Conservation (phyloP, 768 basidiomycete species). For the Lanmaoa rubissima region DNA sequence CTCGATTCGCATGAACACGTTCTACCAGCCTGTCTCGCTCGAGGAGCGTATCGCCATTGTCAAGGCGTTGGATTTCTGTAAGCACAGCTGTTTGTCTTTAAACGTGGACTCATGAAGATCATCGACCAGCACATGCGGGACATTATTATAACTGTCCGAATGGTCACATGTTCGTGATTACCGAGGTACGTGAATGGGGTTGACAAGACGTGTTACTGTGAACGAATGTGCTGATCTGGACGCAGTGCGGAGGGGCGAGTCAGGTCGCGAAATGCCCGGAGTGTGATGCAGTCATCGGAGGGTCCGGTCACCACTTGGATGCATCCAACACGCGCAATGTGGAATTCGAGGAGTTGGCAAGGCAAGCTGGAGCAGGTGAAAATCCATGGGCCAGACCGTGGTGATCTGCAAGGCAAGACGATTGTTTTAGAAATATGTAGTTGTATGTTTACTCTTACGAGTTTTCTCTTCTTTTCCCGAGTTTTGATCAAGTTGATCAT, state of each 20-base stretch:
- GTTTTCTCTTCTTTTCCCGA: too few species aligned
- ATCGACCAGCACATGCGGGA: slow-evolving; percentile 35
- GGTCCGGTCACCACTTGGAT: slow-evolving; percentile 40
- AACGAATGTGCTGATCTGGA: background rate
- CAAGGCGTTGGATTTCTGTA: slow-evolving; percentile 50
- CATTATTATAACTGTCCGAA: slow-evolving; percentile 55
- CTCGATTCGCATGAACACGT: slow-evolving; percentile 40
- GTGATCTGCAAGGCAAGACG: background rate
- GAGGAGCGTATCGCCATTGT: slow-evolving; percentile 53
- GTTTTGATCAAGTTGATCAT: too few species aligned
- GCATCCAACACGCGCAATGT: slow-evolving; percentile 41
- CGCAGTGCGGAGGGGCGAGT: slow-evolving; percentile 60
- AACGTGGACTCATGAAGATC: background rate
- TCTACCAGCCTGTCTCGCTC: slow-evolving; percentile 52
- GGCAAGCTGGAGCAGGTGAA: slow-evolving; percentile 24
- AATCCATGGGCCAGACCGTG: slow-evolving; percentile 32
- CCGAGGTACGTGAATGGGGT: slow-evolving; percentile 38
- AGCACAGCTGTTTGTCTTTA: background rate
- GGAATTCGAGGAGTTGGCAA: slow-evolving; percentile 49
- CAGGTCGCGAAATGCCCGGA: slow-evolving; percentile 50
- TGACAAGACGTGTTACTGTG: too few species aligned
- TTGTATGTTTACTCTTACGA: too few species aligned
- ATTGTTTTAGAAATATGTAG: background rate
- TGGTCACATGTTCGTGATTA: slow-evolving; percentile 62
- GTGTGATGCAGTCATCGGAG: slow-evolving; percentile 55